Evolutionary conservation across 495 filamentous ascomycete species (phyloP).

Genomic region (Penicillium odoratum): DNA sequence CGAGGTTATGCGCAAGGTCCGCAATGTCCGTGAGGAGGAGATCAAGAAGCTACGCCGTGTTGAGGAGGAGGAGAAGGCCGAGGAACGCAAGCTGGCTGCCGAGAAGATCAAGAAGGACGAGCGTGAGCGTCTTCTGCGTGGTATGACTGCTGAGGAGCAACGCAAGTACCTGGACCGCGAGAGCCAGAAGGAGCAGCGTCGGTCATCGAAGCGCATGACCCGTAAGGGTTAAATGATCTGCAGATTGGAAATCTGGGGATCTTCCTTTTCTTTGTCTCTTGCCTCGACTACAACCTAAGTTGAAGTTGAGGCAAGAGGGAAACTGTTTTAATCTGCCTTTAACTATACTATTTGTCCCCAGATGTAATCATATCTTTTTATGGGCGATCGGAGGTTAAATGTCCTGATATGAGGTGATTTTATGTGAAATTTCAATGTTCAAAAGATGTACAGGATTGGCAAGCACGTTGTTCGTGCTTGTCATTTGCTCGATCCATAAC

Average conservation of each 20-base stretch:
- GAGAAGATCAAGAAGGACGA: slow-evolving; percentile 92
- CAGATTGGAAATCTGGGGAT: slow-evolving; percentile 12
- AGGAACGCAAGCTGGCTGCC: slow-evolving; percentile 74
- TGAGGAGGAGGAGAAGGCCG: slow-evolving; percentile 90
- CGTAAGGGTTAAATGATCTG: slow-evolving; percentile 34
- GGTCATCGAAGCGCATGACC: slow-evolving; percentile 68
- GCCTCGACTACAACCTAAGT: background rate
- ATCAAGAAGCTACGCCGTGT: slow-evolving; percentile 74
- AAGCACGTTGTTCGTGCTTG: background rate
- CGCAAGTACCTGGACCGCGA: slow-evolving; percentile 93
- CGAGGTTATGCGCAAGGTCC: slow-evolving; percentile 84
- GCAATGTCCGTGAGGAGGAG: slow-evolving; percentile 76
- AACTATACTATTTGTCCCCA: slow-evolving; percentile 26
- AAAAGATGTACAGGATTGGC: background rate
- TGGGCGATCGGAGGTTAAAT: slow-evolving; percentile 6
- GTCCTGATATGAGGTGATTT: slow-evolving; percentile 6
- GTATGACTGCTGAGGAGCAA: slow-evolving; percentile 89
- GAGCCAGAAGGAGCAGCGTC: slow-evolving; percentile 76
- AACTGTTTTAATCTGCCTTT: slow-evolving; percentile 28
- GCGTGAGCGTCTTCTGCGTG: slow-evolving; percentile 78
- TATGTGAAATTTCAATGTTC: slow-evolving; percentile 11
- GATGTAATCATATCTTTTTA: slow-evolving; percentile 28
- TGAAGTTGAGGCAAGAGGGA: slow-evolving; percentile 3
- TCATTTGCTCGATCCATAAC: background rate
- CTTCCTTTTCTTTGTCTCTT: slow-evolving; percentile 20